Evolutionary conservation across 139 green algal genomes (phyloP), one percentile per base, ranked within the genome.

Genomic region (Monoraphidium neglectum): DNA sequence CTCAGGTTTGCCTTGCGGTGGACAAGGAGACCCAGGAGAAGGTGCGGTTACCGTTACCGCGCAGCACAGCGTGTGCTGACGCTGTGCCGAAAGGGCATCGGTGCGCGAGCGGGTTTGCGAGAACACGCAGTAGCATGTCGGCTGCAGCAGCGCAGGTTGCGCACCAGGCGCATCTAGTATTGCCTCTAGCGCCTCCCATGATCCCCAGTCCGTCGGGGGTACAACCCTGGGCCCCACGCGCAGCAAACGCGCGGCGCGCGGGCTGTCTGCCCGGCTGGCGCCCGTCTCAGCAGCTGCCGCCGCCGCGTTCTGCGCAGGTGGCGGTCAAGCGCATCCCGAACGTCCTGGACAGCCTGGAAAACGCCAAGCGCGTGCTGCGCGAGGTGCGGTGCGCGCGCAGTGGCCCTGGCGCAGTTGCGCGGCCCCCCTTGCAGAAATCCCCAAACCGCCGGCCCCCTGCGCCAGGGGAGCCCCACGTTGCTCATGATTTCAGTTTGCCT

Each of bases 311-410:
- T n/a, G n/a, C 18, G 33, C 68, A 69, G 64, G 93, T 97, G 26
- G 93, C 93, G 0, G 33, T 97, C 2, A 97, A 97, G 72, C 80
- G 89, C 4, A 93, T 97, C 43, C 83, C 83, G 21, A 87, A 97
- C 53, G 91, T 97, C 57, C 85, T 96, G 54, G 76, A 82, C 46
- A 91, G 82, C n/a, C 79, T 79, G 0, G 91, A 96, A 37, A 90
- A 96, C 64, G 90, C 89, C 18, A 95, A 93, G 82, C 81, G 87
- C 0, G 92, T 96, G 70, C 80, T 98, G 76, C 82, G 95, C 6
- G 95, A 98, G 84, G 43, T 51, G 43, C 43, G 43, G n/a, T n/a
- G n/a, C n/a, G n/a, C n/a, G n/a, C n/a, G n/a, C n/a, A n/a, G n/a
- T n/a, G n/a, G n/a, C n/a, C n/a, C n/a, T n/a, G n/a, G n/a, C n/a